Conservation (phyloP, 176 grass and related monocot species). For the Musa beccarii region DNA sequence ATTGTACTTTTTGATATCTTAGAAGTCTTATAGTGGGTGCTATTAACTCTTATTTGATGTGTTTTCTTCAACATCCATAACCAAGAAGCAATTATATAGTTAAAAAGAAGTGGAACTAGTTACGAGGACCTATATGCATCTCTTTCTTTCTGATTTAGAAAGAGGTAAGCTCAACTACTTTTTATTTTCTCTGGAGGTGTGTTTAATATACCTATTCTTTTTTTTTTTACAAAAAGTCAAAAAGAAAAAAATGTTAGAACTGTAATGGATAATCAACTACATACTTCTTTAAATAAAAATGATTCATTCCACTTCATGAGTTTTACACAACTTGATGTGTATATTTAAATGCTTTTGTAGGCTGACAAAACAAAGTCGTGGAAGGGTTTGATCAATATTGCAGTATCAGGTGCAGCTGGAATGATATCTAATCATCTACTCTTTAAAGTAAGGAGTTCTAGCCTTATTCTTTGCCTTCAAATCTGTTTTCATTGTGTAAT, state of each 20-base stretch:
- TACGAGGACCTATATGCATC: not conserved
- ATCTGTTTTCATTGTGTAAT: not conserved
- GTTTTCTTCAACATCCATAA: too few species aligned
- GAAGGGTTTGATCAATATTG: conserved; percentile 81
- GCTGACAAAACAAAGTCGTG: conserved; percentile 69
- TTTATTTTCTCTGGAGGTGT: not conserved
- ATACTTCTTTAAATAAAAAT: not conserved
- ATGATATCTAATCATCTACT: conserved; percentile 97
- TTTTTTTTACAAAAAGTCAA: too few species aligned
- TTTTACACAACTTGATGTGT: not conserved
- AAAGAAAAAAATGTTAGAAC: too few species aligned
- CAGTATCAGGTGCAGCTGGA: conserved; percentile 81
- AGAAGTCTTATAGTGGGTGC: too few species aligned
- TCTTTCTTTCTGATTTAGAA: not conserved
- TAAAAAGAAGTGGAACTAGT: not conserved
- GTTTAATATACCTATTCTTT: too few species aligned
- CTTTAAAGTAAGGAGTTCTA: conserved; percentile 53
- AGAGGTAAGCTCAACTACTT: not conserved
- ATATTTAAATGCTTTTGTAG: conserved; percentile 27
- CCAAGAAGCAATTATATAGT: not conserved
- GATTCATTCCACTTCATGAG: not conserved
- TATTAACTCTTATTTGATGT: too few species aligned
- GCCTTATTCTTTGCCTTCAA: not conserved
- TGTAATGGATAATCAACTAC: too few species aligned
- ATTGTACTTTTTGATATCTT: too few species aligned